These are phyloP conservation scores for Samsoniella hepiali DNA, from an alignment of 2,329 filamentous ascomycete genomes.

Conservation along the genomic window DNA sequence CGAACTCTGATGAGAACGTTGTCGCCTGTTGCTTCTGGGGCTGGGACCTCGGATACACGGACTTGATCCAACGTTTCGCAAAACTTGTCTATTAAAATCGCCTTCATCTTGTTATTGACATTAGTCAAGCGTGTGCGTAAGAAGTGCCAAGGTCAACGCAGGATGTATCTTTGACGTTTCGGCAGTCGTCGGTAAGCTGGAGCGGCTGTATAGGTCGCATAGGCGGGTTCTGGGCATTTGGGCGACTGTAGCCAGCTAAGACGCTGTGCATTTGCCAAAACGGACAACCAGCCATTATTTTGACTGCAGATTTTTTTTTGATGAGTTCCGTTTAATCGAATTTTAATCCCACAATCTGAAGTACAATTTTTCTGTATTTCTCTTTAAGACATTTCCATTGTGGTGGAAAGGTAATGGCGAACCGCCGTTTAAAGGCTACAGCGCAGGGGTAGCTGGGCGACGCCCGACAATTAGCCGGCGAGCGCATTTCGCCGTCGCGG, in stretches of 20 bases:
- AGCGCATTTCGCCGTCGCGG: conserved; percentile 13
- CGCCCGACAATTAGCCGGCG: conserved; percentile 23
- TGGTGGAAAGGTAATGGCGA: too few species aligned
- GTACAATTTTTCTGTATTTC: background rate
- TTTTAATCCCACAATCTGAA: background rate
- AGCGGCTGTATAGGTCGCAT: background rate
- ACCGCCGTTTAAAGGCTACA: background rate
- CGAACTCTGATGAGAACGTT: conserved; percentile 39
- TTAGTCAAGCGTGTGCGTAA: background rate
- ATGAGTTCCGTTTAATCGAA: too few species aligned
- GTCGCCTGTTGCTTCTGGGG: conserved; percentile 21
- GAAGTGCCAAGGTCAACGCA: background rate
- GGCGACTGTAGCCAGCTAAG: background rate
- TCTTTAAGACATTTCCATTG: background rate
- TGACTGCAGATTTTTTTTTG: background rate
- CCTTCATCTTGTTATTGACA: conserved; percentile 27
- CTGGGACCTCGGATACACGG: conserved; percentile 25
- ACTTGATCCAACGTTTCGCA: conserved; percentile 26
- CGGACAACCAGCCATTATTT: too few species aligned
- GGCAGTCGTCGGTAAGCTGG: conserved; percentile 1
- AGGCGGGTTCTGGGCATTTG: background rate
- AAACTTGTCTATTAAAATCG: conserved; percentile 29
- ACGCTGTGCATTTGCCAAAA: background rate
- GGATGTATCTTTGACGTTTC: background rate
- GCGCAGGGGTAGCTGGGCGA: background rate